Evolutionary conservation across 805 yeast genomes (phyloP).

Genomic region (Metschnikowia proteae): DNA sequence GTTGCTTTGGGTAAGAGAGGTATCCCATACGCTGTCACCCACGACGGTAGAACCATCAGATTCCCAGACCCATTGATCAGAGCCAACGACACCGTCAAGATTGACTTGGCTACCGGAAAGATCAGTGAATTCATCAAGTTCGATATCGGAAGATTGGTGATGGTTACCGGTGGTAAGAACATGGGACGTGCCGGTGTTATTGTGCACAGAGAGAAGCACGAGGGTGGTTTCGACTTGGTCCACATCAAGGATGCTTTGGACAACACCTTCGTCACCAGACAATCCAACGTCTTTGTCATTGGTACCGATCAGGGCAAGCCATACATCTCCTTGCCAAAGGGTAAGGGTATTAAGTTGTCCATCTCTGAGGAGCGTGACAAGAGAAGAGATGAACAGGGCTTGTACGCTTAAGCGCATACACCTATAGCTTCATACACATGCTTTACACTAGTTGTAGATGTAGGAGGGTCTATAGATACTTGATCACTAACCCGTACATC

Average conservation of each 20-base stretch:
- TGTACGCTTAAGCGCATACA: slow-evolving; percentile 13
- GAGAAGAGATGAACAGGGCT: slow-evolving; percentile 72
- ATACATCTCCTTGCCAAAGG: slow-evolving; percentile 92
- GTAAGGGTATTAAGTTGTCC: slow-evolving; percentile 95
- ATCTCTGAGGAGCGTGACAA: slow-evolving; percentile 97
- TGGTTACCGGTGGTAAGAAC: slow-evolving; percentile 98
- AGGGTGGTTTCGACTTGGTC: slow-evolving; percentile 96
- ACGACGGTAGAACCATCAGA: slow-evolving; percentile 99
- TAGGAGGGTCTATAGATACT: too few relatives aligned
- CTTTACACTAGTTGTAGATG: too few relatives aligned
- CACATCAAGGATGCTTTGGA: slow-evolving; percentile 94
- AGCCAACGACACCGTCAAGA: slow-evolving; percentile 97
- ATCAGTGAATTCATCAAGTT: slow-evolving; percentile 83
- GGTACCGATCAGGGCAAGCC: slow-evolving; percentile 91
- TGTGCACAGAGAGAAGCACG: slow-evolving; percentile 95
- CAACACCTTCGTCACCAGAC: slow-evolving; percentile 91
- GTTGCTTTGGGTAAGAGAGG: slow-evolving; percentile 98
- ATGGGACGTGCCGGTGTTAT: slow-evolving; percentile 97
- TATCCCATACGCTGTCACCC: slow-evolving; percentile 97
- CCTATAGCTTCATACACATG: background rate
- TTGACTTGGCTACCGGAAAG: slow-evolving; percentile 95
- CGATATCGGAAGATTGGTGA: slow-evolving; percentile 84
- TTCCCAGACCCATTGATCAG: slow-evolving; percentile 98
- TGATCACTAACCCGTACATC: too few relatives aligned
- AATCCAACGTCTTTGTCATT: slow-evolving; percentile 85